These are phyloP conservation scores for Myxozyma monticola DNA, from an alignment of 805 yeast genomes.

Conservation along the genomic window DNA sequence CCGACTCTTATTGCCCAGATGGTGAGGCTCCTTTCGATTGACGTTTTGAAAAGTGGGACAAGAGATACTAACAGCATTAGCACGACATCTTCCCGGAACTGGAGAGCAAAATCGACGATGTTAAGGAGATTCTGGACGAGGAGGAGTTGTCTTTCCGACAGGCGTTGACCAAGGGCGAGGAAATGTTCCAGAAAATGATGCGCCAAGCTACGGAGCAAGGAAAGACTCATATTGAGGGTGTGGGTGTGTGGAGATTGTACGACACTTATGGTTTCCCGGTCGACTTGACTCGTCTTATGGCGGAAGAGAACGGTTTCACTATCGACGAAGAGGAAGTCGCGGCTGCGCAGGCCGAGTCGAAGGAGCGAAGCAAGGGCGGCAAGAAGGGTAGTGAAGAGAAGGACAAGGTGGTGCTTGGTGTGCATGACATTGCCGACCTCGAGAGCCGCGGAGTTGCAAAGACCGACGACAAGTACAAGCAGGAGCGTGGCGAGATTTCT, in stretches of 20 bases:
- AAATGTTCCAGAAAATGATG: conserved; percentile 91
- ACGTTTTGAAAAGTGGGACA: background rate
- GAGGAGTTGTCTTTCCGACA: conserved; percentile 94
- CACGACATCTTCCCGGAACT: conserved; percentile 90
- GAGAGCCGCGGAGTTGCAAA: conserved; percentile 61
- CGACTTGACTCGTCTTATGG: conserved; percentile 96
- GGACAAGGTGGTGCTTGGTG: conserved; percentile 76
- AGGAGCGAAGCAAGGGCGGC: conserved; percentile 93
- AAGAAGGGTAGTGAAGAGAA: conserved; percentile 59
- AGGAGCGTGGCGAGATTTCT: conserved; percentile 67
- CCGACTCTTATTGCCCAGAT: conserved; percentile 92
- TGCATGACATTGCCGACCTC: conserved; percentile 79
- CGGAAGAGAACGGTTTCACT: conserved; percentile 91
- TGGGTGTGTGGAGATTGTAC: conserved; percentile 96
- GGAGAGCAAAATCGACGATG: conserved; percentile 63
- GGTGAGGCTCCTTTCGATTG: conserved; percentile 6
- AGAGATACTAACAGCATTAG: no score
- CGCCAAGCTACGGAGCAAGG: conserved; percentile 73
- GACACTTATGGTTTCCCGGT: conserved; percentile 99
- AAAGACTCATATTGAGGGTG: conserved; percentile 78
- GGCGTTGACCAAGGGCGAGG: conserved; percentile 97
- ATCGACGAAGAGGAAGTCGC: conserved; percentile 93
- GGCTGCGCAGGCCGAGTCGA: conserved; percentile 80
- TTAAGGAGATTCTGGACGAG: conserved; percentile 89
- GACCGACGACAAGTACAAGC: conserved; percentile 82